Conservation (phyloP, 768 basidiomycete species). For the Collybia sp. region DNA sequence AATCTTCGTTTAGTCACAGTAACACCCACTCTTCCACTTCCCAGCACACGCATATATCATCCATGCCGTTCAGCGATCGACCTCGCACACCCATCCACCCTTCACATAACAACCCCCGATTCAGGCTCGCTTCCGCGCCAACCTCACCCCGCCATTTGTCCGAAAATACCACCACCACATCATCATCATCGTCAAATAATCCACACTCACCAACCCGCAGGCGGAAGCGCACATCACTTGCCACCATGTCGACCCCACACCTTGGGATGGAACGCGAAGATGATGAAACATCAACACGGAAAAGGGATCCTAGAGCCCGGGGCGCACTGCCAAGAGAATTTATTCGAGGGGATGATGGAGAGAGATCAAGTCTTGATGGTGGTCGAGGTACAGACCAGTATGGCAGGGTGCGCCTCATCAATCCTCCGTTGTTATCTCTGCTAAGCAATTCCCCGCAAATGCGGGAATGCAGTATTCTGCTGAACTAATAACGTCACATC, state of each 20-base stretch:
- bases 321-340: constrained; percentile 37
- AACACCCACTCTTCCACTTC: constrained; percentile 19
- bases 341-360: constrained; percentile 13
- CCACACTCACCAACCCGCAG: constrained; percentile 25
- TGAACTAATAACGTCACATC: constrained; percentile 37
- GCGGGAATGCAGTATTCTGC: constrained; percentile 17
- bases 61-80: neutral
- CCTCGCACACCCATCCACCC: neutral
- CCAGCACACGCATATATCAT: constrained; percentile 12
- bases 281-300: constrained; percentile 15
- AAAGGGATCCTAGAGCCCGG: constrained; percentile 25
- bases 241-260: constrained; percentile 11
- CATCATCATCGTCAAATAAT: constrained; percentile 3
- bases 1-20: constrained; percentile 34
- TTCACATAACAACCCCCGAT: neutral
- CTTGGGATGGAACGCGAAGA: constrained; percentile 21
- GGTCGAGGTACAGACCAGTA: no score
- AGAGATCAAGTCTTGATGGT: neutral
- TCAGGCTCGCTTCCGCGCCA: neutral
- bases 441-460: neutral
- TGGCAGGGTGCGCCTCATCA: no score
- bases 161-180: neutral
- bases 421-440: no score
- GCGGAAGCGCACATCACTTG: constrained; percentile 19
- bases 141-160: constrained; percentile 5